phyloP scores from a whole-genome alignment of 2,329 filamentous ascomycete species.

The Monosporascus sp. region DNA sequence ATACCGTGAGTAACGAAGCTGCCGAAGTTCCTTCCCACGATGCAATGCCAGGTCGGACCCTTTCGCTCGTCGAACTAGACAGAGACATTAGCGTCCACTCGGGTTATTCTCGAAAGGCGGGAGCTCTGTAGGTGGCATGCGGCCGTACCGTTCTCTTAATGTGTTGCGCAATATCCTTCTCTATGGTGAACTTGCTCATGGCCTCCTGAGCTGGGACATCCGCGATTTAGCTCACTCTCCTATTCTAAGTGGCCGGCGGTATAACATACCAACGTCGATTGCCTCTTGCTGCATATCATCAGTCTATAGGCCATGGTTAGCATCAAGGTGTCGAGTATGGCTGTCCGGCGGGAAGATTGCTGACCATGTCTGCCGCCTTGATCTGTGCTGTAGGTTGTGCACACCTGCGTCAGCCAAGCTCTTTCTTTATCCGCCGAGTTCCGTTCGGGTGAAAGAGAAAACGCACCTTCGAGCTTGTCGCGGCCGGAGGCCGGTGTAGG shows the following conservation, averaged over 20 bases:
- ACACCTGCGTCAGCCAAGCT: slow-evolving; percentile 10
- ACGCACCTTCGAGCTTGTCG: slow-evolving; percentile 29
- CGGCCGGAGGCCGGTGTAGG: slow-evolving; percentile 20
- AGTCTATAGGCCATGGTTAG: slow-evolving; percentile 53
- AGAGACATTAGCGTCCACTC: slow-evolving; percentile 36
- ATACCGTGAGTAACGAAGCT: slow-evolving; percentile 97
- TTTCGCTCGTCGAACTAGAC: slow-evolving; percentile 89
- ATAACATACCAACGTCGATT: slow-evolving; percentile 82
- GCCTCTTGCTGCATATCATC: slow-evolving; percentile 97
- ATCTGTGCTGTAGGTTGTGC: slow-evolving; percentile 65
- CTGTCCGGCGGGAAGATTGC: slow-evolving; percentile 13
- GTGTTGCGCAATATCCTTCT: slow-evolving; percentile 44
- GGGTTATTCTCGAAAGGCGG: slow-evolving; percentile 65
- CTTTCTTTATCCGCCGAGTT: neutral
- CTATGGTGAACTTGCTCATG: slow-evolving; percentile 57
- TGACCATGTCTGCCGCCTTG: slow-evolving; percentile 98
- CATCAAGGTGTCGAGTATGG: slow-evolving; percentile 5
- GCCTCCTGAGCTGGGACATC: slow-evolving; percentile 51
- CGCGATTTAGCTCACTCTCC: slow-evolving; percentile 4
- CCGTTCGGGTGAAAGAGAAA: neutral
- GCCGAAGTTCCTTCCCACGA: slow-evolving; percentile 96
- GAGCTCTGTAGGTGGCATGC: neutral
- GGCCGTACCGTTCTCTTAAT: slow-evolving; percentile 28
- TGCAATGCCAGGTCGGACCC: slow-evolving; percentile 98
- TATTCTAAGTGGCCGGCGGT: slow-evolving; percentile 2